These are phyloP conservation scores for Metschnikowia kunwiensis DNA, from an alignment of 805 yeast genomes.

Conservation along the genomic window DNA sequence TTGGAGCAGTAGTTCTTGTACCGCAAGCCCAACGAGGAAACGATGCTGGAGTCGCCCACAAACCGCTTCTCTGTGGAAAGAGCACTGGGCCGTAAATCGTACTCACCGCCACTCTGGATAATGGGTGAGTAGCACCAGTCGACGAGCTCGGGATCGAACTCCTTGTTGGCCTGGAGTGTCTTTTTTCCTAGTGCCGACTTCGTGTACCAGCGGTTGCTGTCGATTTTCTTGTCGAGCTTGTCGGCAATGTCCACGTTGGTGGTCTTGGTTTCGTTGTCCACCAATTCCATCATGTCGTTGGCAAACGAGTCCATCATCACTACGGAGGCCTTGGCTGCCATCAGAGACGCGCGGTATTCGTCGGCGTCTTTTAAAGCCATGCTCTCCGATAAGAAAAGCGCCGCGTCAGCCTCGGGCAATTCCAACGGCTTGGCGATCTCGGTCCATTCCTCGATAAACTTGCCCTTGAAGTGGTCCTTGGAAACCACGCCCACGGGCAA, in stretches of 20 bases:
- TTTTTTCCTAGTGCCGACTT: conserved; percentile 51
- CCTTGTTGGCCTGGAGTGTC: conserved; percentile 47
- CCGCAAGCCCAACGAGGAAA: conserved; percentile 81
- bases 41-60: conserved; percentile 69
- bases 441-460: conserved; percentile 80
- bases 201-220: conserved; percentile 63
- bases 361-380: conserved; percentile 77
- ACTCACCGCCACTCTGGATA: conserved; percentile 82
- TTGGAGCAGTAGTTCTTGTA: conserved; percentile 88
- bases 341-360: conserved; percentile 61
- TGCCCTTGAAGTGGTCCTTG: conserved; percentile 79
- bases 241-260: conserved; percentile 73
- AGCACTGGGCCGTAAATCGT: conserved; percentile 81
- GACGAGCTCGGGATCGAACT: conserved; percentile 69
- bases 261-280: conserved; percentile 81
- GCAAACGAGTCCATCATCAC: conserved; percentile 79
- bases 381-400: conserved; percentile 48
- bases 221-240: conserved; percentile 75
- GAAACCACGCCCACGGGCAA: conserved; percentile 59
- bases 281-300: conserved; percentile 80
- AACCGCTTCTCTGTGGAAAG: conserved; percentile 63
- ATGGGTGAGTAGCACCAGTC: conserved; percentile 96
- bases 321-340: conserved; percentile 74
- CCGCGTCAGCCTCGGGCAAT: conserved; percentile 46
- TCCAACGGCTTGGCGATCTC: conserved; percentile 35